A percentile compares a stretch with the other conserved stretches of the same genome.
phyloP scores from a whole-genome alignment of 1,284 basidiomycete genomes.

The Rhodotorula sp. region DNA sequence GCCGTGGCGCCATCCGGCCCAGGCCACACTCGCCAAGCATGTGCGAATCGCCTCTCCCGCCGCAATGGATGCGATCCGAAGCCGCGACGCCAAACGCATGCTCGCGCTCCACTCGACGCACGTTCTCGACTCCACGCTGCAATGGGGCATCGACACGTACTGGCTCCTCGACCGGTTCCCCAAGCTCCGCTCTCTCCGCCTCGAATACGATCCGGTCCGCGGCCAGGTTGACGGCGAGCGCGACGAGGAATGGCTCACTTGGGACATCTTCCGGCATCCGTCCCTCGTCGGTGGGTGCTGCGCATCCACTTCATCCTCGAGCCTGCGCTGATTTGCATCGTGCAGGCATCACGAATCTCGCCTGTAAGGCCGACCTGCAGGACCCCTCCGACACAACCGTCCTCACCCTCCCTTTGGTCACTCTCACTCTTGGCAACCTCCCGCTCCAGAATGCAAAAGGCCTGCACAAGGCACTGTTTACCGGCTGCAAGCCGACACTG shows the following conservation, averaged over 20 bases:
- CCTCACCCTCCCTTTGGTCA: slow-evolving; percentile 17
- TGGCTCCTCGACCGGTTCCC: slow-evolving; percentile 29
- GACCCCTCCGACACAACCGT: slow-evolving; percentile 21
- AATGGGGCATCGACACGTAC: slow-evolving; percentile 25
- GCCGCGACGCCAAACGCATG: slow-evolving; percentile 20
- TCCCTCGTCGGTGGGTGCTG: slow-evolving; percentile 14
- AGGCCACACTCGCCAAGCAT: slow-evolving; percentile 19
- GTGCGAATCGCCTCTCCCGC: slow-evolving; percentile 12
- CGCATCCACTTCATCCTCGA: not conserved
- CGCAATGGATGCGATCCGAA: slow-evolving; percentile 23
- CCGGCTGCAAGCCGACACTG: slow-evolving; percentile 23
- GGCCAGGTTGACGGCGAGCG: slow-evolving; percentile 19
- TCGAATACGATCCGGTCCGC: slow-evolving; percentile 19
- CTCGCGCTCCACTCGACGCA: slow-evolving; percentile 16
- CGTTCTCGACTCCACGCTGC: slow-evolving; percentile 19
- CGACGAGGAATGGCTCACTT: slow-evolving; percentile 32
- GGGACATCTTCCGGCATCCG: slow-evolving; percentile 32
- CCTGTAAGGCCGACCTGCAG: slow-evolving; percentile 23
- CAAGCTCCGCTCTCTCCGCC: slow-evolving; percentile 12
- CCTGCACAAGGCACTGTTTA: slow-evolving; percentile 24
- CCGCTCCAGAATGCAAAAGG: slow-evolving; percentile 14
- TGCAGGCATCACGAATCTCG: slow-evolving; percentile 23
- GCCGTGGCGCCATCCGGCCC: slow-evolving; percentile 21
- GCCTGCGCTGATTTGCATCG: not conserved
- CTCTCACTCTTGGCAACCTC: slow-evolving; percentile 22